Evolutionary conservation across 805 yeast genomes (phyloP), one percentile per base, ranked within the genome.

Genomic region (Candida andamanensis): DNA sequence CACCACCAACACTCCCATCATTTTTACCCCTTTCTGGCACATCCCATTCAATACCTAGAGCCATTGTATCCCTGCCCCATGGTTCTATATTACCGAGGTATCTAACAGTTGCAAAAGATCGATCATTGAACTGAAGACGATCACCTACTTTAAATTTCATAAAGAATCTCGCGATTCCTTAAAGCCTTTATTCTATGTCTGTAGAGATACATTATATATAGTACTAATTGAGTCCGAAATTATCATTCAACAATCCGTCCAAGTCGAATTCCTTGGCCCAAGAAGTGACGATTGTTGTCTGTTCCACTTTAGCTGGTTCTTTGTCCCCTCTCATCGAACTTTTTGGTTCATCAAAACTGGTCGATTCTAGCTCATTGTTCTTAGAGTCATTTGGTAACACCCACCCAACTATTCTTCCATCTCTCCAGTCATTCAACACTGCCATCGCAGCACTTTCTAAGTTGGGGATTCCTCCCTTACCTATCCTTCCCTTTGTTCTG

Each of bases 181-280:
- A 11, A 11, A 11, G 11, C 9, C 11, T 20, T 20, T 20, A 11
- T 20, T 20, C 10, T 11, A 20, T 23, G 26, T 12, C 17, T 28
- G 25, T 25, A 28, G 22, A 28, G 8, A 11, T 28, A 20, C 18
- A 20, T 28, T 12, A 28, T 15, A 23, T 16, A 24, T 23, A 24
- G 17, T 32, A 13, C 23, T 27, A 18, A 28, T 33, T 15, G 9
- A 29, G 11, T 15, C 68, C 69, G 44, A 62, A 63, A 39, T 62
- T 58, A 37, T 62, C 69, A 26, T 65, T 59, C 51, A 89, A 79
- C 42, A 89, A 68, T 4, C 84, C 85, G 55, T 85, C 96, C 46
- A 92, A 68, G 59, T 87, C 95, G 55, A 92, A 89, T 62, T 89
- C 98, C 58, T 85, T 74, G 14, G 97, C 80, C 97, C 97, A 92